Conservation (phyloP, 768 basidiomycete genomes). For the Leccinum sublutescens region DNA sequence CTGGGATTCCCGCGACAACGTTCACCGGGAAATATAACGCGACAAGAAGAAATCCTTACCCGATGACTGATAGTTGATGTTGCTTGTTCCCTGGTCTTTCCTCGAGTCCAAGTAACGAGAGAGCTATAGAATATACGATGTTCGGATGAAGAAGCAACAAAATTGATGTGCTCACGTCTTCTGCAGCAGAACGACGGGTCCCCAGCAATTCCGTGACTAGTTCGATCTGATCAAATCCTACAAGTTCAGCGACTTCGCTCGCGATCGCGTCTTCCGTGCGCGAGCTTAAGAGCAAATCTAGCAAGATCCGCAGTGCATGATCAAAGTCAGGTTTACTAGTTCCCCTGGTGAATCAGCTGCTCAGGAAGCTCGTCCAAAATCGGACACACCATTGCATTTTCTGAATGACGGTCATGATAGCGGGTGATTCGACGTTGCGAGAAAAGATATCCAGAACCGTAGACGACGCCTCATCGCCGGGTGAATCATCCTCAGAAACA, state of each 20-base stretch:
- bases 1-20: conserved; percentile 6
- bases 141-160: background rate
- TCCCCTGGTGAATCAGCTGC: conserved; percentile 6
- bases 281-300: conserved; percentile 45
- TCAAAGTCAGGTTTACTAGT: conserved; percentile 14
- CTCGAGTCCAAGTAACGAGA: conserved; percentile 5
- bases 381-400: conserved; percentile 18
- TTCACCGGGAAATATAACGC: background rate
- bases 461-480: conserved; percentile 22
- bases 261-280: conserved; percentile 71
- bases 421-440: background rate
- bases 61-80: background rate
- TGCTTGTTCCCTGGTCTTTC: background rate
- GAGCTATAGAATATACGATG: conserved; percentile 14
- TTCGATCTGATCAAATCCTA: conserved; percentile 85
- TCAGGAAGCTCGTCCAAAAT: background rate
- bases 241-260: conserved; percentile 69
- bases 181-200: conserved; percentile 47
- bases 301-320: conserved; percentile 21
- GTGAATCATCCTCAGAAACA: conserved; percentile 8
- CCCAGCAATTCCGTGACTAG: conserved; percentile 68
- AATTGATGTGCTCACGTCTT: conserved; percentile 42
- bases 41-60: conserved; percentile 8
- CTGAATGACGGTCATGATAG: conserved; percentile 7
- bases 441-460: conserved; percentile 36